Evolutionary conservation across 2,329 filamentous ascomycete species (phyloP), one percentile per base, ranked within the genome.

Genomic region (Hypocreales sp.): DNA sequence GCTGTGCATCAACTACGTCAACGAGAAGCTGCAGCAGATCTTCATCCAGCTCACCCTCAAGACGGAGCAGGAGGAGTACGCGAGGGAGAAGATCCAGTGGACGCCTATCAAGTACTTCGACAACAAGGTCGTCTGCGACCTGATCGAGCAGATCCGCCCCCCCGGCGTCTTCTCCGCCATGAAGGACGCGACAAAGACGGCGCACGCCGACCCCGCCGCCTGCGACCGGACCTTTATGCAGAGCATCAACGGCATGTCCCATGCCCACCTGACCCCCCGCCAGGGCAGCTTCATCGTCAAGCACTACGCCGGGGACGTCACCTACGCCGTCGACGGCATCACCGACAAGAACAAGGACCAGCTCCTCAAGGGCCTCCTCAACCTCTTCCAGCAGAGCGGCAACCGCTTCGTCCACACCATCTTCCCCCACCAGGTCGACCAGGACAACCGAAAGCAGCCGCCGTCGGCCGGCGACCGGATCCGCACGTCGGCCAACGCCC

Each of bases 331-430:
- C 4, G 82, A 92, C 31, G 90, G 90, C 33, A 98, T 98, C 62
- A 98, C 90, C 1, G 90, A 98, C 53, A 98, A 98, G 67, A 98
- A 95, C 64, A 98, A 95, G 64, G 90, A 98, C 47, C 83, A 92
- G 53, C 64, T 98, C 24, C 62, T 95, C 32, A 98, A 98, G 60
- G 90, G 93, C 40, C 61, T 98, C 22, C 67, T 95, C 27, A 87
- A 82, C 46, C 64, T 98, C 20, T 79, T 93, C 44, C 76, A 78
- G 35, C 72, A 73, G 39, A 94, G 84, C 46, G 68, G 72, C 31
- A 95, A 95, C 55, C 56, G 61, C 12, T 98, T 95, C 42, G 61
- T 95, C 8, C 87, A 92, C 45, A 74, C 72, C 0, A 51, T 98
- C 1, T 98, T 98, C 66, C 90, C 90, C 14, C 60, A 93, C 38